phyloP scores from a whole-genome alignment of 169 alveolate species.

The Cryptosporidium bovis region DNA sequence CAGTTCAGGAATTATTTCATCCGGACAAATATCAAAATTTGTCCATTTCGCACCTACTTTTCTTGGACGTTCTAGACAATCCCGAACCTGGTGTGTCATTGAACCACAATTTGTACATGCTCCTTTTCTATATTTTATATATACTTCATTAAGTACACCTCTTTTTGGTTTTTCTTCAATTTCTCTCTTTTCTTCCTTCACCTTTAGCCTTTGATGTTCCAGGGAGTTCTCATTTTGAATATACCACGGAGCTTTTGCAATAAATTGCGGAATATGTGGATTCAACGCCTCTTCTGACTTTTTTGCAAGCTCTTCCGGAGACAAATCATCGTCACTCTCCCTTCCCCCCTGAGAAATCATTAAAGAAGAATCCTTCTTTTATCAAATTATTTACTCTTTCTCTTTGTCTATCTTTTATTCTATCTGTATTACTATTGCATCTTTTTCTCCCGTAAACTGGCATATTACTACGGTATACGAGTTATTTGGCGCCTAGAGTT shows the following conservation, averaged over 20 bases:
- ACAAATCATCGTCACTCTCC: neutral
- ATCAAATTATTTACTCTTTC: neutral
- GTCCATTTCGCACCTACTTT: constrained; percentile 95
- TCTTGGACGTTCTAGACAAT: constrained; percentile 97
- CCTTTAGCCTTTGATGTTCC: constrained; percentile 83
- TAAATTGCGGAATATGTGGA: constrained; percentile 89
- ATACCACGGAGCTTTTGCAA: constrained; percentile 90
- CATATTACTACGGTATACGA: too few species aligned
- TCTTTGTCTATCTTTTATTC: too few species aligned
- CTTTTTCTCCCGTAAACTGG: too few species aligned
- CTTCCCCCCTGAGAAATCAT: neutral
- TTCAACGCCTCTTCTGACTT: constrained; percentile 79
- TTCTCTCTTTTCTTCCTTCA: constrained; percentile 74
- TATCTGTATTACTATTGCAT: too few species aligned
- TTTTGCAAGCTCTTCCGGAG: neutral
- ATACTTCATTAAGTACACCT: constrained; percentile 77
- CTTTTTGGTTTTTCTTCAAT: constrained; percentile 25
- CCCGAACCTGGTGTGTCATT: constrained; percentile 95
- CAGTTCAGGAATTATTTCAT: constrained; percentile 87
- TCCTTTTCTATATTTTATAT: constrained; percentile 90
- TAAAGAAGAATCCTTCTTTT: neutral
- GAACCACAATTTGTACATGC: constrained; percentile 99
- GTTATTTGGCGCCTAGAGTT: too few species aligned
- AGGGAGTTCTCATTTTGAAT: constrained; percentile 81
- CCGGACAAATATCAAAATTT: constrained; percentile 90